These are phyloP conservation scores for Cercospora sp. DNA, from an alignment of 2,329 filamentous ascomycete species.

Conservation along the genomic window DNA sequence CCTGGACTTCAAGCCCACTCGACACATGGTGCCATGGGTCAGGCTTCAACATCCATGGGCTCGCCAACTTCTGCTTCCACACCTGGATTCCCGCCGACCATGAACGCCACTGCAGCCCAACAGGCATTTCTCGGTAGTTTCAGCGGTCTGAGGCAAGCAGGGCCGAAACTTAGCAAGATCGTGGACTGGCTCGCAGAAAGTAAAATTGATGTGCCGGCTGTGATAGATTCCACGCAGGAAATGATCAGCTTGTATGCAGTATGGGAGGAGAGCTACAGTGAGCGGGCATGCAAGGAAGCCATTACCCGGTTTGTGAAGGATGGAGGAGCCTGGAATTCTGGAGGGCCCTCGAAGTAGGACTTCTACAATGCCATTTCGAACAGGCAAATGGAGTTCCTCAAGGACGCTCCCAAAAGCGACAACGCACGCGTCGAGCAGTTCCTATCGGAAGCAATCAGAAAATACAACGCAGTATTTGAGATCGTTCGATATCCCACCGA, in stretches of 20 bases:
- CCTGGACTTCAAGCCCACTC: slow-evolving; percentile 49
- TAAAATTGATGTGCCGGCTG: slow-evolving; percentile 76
- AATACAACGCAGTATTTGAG: not conserved
- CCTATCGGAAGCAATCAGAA: not conserved
- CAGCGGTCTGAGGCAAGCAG: slow-evolving; percentile 40
- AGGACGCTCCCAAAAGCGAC: not conserved
- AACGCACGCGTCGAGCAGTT: not conserved
- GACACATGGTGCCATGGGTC: slow-evolving; percentile 23
- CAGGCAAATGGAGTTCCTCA: not conserved
- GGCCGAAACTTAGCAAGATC: slow-evolving; percentile 51
- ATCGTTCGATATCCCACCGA: not conserved
- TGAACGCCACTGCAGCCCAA: slow-evolving; percentile 37
- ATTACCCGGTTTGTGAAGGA: slow-evolving; percentile 64
- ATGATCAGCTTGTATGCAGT: slow-evolving; percentile 84
- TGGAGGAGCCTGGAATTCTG: slow-evolving; percentile 41
- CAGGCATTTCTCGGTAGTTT: slow-evolving; percentile 39
- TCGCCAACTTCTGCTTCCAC: slow-evolving; percentile 27
- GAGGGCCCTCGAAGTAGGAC: slow-evolving; percentile 5
- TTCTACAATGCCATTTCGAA: not conserved
- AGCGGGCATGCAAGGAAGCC: slow-evolving; percentile 65
- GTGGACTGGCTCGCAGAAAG: slow-evolving; percentile 84
- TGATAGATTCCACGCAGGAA: slow-evolving; percentile 89
- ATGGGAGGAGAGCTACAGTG: slow-evolving; percentile 65
- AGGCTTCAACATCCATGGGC: slow-evolving; percentile 26
- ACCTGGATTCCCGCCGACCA: slow-evolving; percentile 25